Conservation (phyloP, 768 basidiomycete species). For the Naganishia vishniacii region DNA sequence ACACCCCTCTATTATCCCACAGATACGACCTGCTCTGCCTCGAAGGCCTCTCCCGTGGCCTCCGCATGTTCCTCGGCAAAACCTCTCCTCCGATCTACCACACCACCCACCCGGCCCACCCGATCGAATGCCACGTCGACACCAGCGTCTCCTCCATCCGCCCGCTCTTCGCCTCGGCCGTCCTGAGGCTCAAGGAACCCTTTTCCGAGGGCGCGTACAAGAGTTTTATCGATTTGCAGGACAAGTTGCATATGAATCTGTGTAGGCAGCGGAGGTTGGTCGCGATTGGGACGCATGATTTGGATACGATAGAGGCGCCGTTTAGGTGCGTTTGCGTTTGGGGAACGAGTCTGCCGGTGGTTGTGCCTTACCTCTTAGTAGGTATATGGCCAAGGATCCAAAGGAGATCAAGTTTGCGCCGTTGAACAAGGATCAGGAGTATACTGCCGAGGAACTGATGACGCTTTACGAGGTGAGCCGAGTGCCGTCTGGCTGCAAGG, state of each 20-base stretch:
- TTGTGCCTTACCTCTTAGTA: neutral
- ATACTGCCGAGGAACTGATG: constrained; percentile 89
- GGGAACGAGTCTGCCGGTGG: constrained; percentile 48
- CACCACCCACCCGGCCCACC: constrained; percentile 61
- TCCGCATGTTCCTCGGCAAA: constrained; percentile 74
- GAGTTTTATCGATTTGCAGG: constrained; percentile 98
- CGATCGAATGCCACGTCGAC: constrained; percentile 64
- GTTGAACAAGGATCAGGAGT: constrained; percentile 68
- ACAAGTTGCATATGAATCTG: constrained; percentile 95
- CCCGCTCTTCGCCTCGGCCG: constrained; percentile 82
- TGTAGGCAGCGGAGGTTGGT: constrained; percentile 84
- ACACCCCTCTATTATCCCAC: constrained; percentile 19
- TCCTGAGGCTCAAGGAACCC: constrained; percentile 74
- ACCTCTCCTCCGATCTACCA: constrained; percentile 65
- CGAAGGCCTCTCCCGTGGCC: constrained; percentile 84
- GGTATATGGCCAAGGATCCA: constrained; percentile 53
- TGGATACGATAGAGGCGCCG: constrained; percentile 78
- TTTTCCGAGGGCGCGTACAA: constrained; percentile 85
- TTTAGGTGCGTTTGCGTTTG: constrained; percentile 66
- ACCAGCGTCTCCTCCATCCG: constrained; percentile 77
- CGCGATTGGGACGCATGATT: constrained; percentile 93
- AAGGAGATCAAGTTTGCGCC: constrained; percentile 88
- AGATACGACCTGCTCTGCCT: constrained; percentile 97
- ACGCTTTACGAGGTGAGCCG: constrained; percentile 74
- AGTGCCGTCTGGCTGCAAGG: neutral